Evolutionary conservation across 305 asterid genomes (phyloP).

Genomic region (Fraxinus latifolia): DNA sequence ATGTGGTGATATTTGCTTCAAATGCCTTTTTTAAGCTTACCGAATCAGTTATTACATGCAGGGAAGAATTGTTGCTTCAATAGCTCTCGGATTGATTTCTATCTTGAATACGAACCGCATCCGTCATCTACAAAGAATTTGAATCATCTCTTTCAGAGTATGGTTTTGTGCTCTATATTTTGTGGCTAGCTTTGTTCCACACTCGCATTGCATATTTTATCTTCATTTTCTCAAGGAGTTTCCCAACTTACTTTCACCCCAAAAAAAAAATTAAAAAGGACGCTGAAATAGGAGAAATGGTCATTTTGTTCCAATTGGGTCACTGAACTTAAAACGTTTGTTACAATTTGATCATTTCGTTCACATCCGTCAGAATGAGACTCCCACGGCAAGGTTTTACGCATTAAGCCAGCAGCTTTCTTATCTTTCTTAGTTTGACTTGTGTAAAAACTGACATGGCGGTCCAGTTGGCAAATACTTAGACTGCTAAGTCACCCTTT

Average conservation of each 20-base stretch:
- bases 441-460: neutral
- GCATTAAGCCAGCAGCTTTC: neutral
- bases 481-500: neutral
- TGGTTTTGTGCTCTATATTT: slow-evolving; percentile 24
- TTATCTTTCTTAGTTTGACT: neutral
- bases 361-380: neutral
- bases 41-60: slow-evolving; percentile 37
- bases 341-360: neutral
- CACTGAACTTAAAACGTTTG: neutral
- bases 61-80: slow-evolving; percentile 95
- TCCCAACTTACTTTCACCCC: neutral
- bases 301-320: neutral
- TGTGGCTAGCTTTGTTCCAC: slow-evolving; percentile 8
- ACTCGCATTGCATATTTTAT: neutral
- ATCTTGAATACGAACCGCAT: slow-evolving; percentile 88
- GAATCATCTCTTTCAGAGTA: slow-evolving; percentile 93
- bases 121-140: slow-evolving; percentile 85
- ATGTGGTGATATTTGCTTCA: neutral
- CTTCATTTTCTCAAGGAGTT: neutral
- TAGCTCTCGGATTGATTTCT: slow-evolving; percentile 65
- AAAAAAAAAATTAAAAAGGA: neutral
- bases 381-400: neutral
- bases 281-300: neutral
- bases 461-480: neutral
- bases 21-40: neutral